A percentile compares a stretch with the other conserved stretches of the same genome.
These are phyloP conservation scores for Calonectria multiphialidica DNA, from an alignment of 2,329 filamentous ascomycete genomes.

Conservation along the genomic window DNA sequence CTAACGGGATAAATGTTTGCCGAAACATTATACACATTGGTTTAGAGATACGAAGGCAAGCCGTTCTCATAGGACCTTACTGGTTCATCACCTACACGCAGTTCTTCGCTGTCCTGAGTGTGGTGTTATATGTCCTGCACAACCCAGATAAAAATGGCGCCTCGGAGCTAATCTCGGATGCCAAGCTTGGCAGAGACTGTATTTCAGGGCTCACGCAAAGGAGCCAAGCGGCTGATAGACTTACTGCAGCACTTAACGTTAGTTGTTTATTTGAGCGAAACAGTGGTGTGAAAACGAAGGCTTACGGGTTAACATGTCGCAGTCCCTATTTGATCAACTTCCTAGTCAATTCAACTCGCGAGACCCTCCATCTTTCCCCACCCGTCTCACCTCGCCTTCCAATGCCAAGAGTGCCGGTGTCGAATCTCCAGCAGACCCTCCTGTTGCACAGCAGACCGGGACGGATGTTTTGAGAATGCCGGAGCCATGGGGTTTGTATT, in stretches of 20 bases:
- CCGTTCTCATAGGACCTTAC: background rate
- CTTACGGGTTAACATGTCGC: background rate
- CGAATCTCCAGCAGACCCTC: background rate
- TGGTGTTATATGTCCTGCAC: background rate
- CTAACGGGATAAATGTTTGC: background rate
- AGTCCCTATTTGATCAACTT: background rate
- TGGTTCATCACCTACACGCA: background rate
- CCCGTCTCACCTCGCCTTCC: background rate
- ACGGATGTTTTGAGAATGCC: background rate
- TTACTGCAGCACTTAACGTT: background rate
- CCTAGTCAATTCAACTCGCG: background rate
- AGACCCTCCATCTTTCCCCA: too few species aligned
- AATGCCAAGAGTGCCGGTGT: background rate
- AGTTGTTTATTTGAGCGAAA: background rate
- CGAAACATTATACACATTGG: background rate
- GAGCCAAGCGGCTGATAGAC: background rate
- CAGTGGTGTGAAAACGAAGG: background rate
- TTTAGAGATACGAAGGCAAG: background rate
- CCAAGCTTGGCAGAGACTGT: background rate
- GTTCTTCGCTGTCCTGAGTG: background rate
- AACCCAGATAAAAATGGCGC: background rate
- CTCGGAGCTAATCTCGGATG: background rate
- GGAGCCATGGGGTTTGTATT: background rate
- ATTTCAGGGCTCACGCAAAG: background rate
- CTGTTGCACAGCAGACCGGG: background rate